Base-by-base conservation (phyloP, 2,329 filamentous ascomycete species). In the Cladophialophora bantiana region DNA sequence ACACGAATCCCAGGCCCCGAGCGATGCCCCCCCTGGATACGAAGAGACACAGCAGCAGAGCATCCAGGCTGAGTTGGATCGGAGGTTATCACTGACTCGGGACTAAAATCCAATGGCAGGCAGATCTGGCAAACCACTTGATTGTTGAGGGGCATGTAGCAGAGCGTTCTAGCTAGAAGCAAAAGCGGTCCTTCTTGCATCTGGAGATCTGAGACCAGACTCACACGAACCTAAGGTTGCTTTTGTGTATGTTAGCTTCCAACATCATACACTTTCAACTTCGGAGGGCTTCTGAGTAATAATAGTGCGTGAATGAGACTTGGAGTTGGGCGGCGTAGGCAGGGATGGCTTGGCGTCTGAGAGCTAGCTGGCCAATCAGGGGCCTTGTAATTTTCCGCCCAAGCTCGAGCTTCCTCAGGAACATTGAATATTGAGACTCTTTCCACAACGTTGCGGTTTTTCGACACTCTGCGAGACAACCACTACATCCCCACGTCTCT, bases 1-100 rank as follows among this genome's bases (percentile, higher is more conserved):
- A 13, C 26, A 55, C n/a, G 65, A 60, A 18, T 26, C 70, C n/a
- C 78, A 81, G 65, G 80, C 81, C 79, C 92, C 74, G 74, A 89
- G 79, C 53, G 94, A 95, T 76, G 93, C 94, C 4, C 94, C 94
- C 56, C 94, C 94, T 58, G 91, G 89, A 40, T 98, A 98, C 75
- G 93, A 97, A 74, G 93, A 97, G 78, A 91, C 92, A 34, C 94
- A 97, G 78, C 88, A 93, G 75, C 88, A 92, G 72, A 91, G 90
- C 67, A 84, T 94, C 71, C 89, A 90, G 54, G 86, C 90, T 68
- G 91, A 91, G 72, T 83, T 92, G 52, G 91, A 94, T 75, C 83
- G 85, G 69, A 83, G 85, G 71, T 61, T 72, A 18, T 67, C 65
- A 15, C 62, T 65, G 40, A 26, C 65, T 60, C 59, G 59, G 9